Conservation (phyloP, 2,329 filamentous ascomycete species). For the Hypomyces rosellus region DNA sequence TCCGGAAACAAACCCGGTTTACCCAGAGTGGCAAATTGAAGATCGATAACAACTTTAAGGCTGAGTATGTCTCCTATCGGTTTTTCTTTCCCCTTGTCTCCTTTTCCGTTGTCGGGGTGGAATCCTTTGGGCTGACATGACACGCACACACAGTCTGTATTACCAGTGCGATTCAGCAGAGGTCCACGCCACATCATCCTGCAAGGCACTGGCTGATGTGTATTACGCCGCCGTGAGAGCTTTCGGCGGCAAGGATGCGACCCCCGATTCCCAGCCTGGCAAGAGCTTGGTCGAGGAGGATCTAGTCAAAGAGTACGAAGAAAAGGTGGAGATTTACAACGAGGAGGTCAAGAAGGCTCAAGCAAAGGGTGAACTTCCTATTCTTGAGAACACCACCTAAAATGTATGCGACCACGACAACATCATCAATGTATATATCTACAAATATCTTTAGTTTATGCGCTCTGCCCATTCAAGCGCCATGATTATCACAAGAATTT, state of each 20-base stretch:
- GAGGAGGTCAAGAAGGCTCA: constrained; percentile 30
- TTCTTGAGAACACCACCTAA: not conserved
- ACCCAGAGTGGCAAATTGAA: constrained; percentile 31
- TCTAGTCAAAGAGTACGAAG: constrained; percentile 26
- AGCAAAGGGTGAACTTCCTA: constrained; percentile 20
- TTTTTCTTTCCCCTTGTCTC: no score
- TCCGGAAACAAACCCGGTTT: constrained; percentile 42
- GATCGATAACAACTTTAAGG: constrained; percentile 46
- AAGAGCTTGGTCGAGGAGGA: constrained; percentile 19
- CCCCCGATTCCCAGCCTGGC: constrained; percentile 17
- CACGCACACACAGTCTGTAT: constrained; percentile 24
- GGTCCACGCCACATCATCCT: constrained; percentile 17
- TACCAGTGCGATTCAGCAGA: constrained; percentile 26
- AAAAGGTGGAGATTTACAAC: constrained; percentile 29
- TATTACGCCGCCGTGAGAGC: constrained; percentile 34
- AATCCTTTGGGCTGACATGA: not conserved
- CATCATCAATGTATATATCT: no score
- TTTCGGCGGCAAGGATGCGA: constrained; percentile 30
- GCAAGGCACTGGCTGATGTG: constrained; percentile 32
- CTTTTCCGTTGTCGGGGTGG: not conserved
- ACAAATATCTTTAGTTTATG: no score
- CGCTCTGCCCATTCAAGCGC: no score
- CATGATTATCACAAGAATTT: no score
- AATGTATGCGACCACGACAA: no score
- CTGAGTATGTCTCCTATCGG: constrained; percentile 27